Evolutionary conservation across 306 rosid species (phyloP).

Genomic region (Medicago ruthenica): DNA sequence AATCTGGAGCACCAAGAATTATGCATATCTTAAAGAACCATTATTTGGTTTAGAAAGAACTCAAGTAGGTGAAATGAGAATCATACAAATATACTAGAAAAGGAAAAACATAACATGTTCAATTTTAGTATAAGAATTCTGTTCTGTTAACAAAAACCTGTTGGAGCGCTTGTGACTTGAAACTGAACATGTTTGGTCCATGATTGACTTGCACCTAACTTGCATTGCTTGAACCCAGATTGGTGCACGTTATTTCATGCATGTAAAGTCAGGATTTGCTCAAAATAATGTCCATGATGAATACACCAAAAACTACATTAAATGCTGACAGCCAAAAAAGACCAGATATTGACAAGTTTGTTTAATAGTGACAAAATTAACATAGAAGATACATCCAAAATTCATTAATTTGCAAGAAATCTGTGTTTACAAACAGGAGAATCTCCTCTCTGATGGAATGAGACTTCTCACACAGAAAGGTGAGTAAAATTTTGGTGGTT

Average conservation of each 20-base stretch:
- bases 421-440: conserved; percentile 49
- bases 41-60: conserved; percentile 18
- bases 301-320: conserved; percentile 66
- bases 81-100: conserved; percentile 18
- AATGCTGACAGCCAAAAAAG: conserved; percentile 47
- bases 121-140: conserved; percentile 3
- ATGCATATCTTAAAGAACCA: neutral
- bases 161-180: conserved; percentile 65
- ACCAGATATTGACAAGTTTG: conserved; percentile 61
- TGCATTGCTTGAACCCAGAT: conserved; percentile 60
- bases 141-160: conserved; percentile 42
- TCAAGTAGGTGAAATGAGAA: conserved; percentile 26
- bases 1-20: neutral
- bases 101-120: conserved; percentile 28
- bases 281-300: conserved; percentile 49
- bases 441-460: conserved; percentile 49
- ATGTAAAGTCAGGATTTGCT: conserved; percentile 48
- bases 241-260: conserved; percentile 57
- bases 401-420: conserved; percentile 54
- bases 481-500: conserved; percentile 46
- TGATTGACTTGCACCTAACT: conserved; percentile 52
- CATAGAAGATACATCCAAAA: conserved; percentile 58
- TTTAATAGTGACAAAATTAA: conserved; percentile 35
- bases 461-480: conserved; percentile 60
- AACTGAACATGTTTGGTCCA: conserved; percentile 56